Evolutionary conservation across 176 grass and related monocot genomes (phyloP), one percentile per base, ranked within the genome.

Genomic region (Hyparrhenia diplandra): DNA sequence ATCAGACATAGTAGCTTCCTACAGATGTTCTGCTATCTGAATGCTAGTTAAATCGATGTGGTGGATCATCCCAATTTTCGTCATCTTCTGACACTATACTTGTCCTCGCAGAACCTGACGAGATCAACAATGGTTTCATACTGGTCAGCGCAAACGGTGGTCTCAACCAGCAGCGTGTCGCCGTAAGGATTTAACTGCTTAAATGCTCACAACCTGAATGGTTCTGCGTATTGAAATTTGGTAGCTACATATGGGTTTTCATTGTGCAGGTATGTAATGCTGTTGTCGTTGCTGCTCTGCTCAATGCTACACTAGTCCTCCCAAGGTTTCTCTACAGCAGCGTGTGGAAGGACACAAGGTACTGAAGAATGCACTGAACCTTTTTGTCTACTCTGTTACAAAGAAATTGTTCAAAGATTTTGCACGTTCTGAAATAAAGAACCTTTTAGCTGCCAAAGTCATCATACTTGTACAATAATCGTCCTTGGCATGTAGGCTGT

Each of bases 321-420:
- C 95, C 95, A 0, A 69, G 64, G 42, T 98, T 98, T 51, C 90
- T 98, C 47, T 93, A 93, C 80, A 98, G 92, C 86, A 98, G 69
- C 64, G 95, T 98, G 9, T 98, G 95, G 95, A 89, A 89, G 83
- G 95, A 98, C 82, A 84, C 90, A 64, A 98, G 95, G 95, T 72
- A 45, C 39, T 47, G 41, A 47, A 29, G 41, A 47, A 29, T 20
- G 25, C 24, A 10, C 13, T 28, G 3, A 5, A 46, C 41, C 0
- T 27, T 42, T 69, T 69, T 5, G n/a, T 69, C 41, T 42, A 34
- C 5, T 21, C 17, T 35, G 4, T 68, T 34, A 13, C 9, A 4
- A 13, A 40, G 12, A 41, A 24, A 41, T 24, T 37, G 36, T 41
- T 41, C 21, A n/a, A 2, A 42, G 34, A 3, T 68, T 39, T 39